Conservation (phyloP, 345 rosid species). For the Linum trigynum region DNA sequence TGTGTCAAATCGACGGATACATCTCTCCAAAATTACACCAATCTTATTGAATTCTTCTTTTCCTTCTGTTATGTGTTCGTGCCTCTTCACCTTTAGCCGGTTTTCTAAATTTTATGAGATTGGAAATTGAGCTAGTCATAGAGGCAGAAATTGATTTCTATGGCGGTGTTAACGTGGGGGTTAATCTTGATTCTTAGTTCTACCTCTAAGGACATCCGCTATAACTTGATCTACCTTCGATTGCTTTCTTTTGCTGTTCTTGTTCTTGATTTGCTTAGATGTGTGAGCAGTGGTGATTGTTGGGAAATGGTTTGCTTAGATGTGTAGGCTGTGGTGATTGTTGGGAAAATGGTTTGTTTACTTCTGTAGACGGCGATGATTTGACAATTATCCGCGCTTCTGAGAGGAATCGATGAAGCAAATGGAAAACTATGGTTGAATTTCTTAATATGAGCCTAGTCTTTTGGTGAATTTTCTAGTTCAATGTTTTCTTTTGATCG, state of each 20-base stretch:
- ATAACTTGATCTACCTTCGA: neutral
- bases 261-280: neutral
- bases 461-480: no score
- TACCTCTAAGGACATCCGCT: neutral
- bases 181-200: neutral
- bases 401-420: slow-evolving; percentile 57
- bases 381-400: slow-evolving; percentile 33
- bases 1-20: neutral
- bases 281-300: neutral
- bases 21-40: neutral
- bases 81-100: neutral
- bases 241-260: no score
- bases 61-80: neutral
- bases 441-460: neutral
- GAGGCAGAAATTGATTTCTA: neutral
- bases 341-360: no score
- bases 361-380: neutral
- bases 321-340: slow-evolving; percentile 18
- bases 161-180: neutral
- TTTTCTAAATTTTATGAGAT: neutral
- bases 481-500: no score
- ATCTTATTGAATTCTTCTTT: neutral
- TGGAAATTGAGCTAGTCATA: neutral
- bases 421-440: neutral
- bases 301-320: neutral